A percentile compares a stretch with the other conserved stretches of the same genome.
Conservation (phyloP, 2,329 filamentous ascomycete genomes). For the Cladosporium halotolerans region DNA sequence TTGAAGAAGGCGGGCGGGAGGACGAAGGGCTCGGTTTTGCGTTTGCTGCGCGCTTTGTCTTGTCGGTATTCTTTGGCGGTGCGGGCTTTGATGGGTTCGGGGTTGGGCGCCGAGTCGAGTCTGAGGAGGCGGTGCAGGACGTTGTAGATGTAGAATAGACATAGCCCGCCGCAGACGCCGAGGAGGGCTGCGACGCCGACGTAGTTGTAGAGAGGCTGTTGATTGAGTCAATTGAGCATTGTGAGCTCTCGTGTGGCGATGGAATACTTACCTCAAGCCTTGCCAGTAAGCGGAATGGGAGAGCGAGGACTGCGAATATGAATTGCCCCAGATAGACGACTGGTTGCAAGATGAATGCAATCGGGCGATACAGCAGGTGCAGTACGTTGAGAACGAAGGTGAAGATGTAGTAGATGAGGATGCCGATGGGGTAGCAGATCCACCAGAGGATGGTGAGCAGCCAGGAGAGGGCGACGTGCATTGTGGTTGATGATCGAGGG, state of each 20-base stretch:
- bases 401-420: constrained; percentile 35
- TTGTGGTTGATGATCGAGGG: constrained; percentile 10
- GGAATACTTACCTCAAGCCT: constrained; percentile 48
- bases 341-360: constrained; percentile 46
- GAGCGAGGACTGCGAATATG: constrained; percentile 35
- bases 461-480: constrained; percentile 29
- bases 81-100: constrained; percentile 15
- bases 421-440: constrained; percentile 33
- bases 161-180: constrained; percentile 57
- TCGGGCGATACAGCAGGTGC: constrained; percentile 43
- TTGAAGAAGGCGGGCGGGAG: constrained; percentile 20
- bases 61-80: constrained; percentile 30
- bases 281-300: constrained; percentile 47
- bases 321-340: constrained; percentile 42
- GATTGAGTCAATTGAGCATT: constrained; percentile 12
- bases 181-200: constrained; percentile 62
- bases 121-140: constrained; percentile 25
- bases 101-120: constrained; percentile 17
- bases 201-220: constrained; percentile 47
- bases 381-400: constrained; percentile 36
- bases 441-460: constrained; percentile 31
- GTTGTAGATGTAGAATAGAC: constrained; percentile 53
- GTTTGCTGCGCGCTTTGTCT: constrained; percentile 23
- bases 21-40: constrained; percentile 14
- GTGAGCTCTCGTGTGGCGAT: neutral